Percentiles rank a stretch among this genome's conserved stretches.
Conservation (phyloP, 164 flowering plant species). For the Aristolochia contorta region DNA sequence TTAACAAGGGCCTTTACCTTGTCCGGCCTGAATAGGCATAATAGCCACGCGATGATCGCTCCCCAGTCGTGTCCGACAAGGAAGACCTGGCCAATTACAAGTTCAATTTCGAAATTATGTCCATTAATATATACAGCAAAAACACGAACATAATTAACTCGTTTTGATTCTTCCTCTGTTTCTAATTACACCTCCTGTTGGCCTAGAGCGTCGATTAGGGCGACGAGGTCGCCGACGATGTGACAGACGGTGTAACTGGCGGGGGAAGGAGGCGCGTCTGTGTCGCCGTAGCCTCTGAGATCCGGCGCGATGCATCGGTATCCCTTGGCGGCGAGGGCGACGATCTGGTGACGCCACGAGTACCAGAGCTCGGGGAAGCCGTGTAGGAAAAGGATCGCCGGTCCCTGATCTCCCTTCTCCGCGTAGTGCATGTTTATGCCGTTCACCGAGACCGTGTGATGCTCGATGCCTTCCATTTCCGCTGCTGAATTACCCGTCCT, state of each 20-base stretch:
- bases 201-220: conserved; percentile 47
- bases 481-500: too few relatives aligned
- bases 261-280: conserved; percentile 34
- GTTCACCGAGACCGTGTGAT: conserved; percentile 18
- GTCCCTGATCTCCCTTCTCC: conserved; percentile 29
- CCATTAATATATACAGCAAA: too few relatives aligned
- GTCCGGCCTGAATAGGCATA: conserved; percentile 65
- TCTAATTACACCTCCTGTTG: background rate
- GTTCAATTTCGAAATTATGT: too few relatives aligned
- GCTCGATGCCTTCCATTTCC: conserved; percentile 10
- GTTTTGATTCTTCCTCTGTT: too few relatives aligned
- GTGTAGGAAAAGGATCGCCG: conserved; percentile 26
- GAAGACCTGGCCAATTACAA: background rate
- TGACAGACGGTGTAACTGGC: conserved; percentile 37
- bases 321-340: conserved; percentile 20
- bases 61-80: conserved; percentile 14
- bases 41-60: conserved; percentile 57
- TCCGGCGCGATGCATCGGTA: conserved; percentile 48
- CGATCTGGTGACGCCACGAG: conserved; percentile 39
- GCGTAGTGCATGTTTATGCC: conserved; percentile 44
- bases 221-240: conserved; percentile 61
- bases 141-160: too few relatives aligned
- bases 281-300: conserved; percentile 41
- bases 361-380: conserved; percentile 43
- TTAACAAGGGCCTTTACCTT: conserved; percentile 61